Evolutionary conservation across 192 early-diverging fungal species (phyloP).

Genomic region (Oehlia diaphana): DNA sequence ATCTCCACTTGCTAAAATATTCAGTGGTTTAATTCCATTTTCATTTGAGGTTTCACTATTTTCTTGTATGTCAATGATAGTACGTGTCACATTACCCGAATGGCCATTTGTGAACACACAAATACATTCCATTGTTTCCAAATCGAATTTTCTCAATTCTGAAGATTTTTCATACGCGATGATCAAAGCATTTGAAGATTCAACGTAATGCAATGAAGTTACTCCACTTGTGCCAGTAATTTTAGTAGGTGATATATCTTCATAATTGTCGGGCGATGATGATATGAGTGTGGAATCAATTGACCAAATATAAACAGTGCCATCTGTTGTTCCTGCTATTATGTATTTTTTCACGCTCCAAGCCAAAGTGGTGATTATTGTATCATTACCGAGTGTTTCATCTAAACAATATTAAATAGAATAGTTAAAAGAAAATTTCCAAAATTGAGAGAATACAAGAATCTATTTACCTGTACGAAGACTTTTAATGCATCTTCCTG

Average conservation of each 20-base stretch:
- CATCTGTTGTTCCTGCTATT: constrained; percentile 39
- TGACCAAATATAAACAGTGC: constrained; percentile 36
- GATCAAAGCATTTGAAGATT: constrained; percentile 14
- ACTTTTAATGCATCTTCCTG: constrained; percentile 32
- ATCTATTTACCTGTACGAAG: constrained; percentile 25
- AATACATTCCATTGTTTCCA: constrained; percentile 25
- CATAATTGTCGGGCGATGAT: neutral
- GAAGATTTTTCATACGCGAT: constrained; percentile 25
- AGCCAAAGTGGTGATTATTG: constrained; percentile 1
- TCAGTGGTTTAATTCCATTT: neutral
- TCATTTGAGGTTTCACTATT: neutral
- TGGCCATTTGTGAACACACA: constrained; percentile 27
- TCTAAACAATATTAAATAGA: neutral
- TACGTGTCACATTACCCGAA: constrained; percentile 28
- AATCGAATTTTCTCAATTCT: constrained; percentile 29
- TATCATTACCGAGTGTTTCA: neutral
- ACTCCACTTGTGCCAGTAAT: neutral
- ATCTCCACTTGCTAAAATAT: constrained; percentile 51
- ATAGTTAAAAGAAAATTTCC: neutral
- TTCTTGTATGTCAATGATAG: constrained; percentile 31
- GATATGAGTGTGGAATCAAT: constrained; percentile 24
- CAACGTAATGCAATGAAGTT: constrained; percentile 25
- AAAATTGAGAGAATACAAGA: neutral
- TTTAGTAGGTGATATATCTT: neutral
- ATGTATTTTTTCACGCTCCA: constrained; percentile 22